phyloP scores from a whole-genome alignment of 495 filamentous ascomycete genomes.

The Penicillium samsonianum region DNA sequence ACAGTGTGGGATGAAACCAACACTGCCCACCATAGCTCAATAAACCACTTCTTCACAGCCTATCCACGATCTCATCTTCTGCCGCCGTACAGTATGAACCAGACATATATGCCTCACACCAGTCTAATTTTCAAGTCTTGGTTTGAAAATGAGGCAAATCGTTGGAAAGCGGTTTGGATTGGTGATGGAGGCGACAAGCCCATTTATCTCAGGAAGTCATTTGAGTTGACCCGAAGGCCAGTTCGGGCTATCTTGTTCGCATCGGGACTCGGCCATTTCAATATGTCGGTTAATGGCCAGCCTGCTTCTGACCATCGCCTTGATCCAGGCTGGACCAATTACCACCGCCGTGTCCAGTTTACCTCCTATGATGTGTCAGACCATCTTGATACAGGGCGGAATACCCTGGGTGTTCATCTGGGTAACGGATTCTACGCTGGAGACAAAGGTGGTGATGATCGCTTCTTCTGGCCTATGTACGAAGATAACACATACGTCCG shows the following conservation, averaged over 20 bases:
- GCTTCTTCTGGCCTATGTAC: conserved; percentile 39
- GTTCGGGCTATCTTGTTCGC: conserved; percentile 27
- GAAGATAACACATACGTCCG: conserved; percentile 36
- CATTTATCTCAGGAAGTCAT: conserved; percentile 32
- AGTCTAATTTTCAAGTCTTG: conserved; percentile 35
- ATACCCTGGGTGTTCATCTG: conserved; percentile 31
- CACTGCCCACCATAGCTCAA: conserved; percentile 14
- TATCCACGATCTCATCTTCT: conserved; percentile 27
- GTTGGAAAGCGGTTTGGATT: conserved; percentile 37
- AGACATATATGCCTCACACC: conserved; percentile 35
- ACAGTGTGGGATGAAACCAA: conserved; percentile 25
- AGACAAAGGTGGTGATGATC: conserved; percentile 28
- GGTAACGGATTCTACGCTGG: conserved; percentile 36
- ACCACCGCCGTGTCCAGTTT: conserved; percentile 31
- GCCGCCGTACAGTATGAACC: conserved; percentile 36
- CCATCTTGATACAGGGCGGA: conserved; percentile 18
- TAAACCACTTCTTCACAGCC: conserved; percentile 30
- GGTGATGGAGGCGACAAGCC: conserved; percentile 35
- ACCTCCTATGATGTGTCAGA: conserved; percentile 30
- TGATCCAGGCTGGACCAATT: conserved; percentile 37
- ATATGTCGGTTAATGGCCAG: conserved; percentile 28
- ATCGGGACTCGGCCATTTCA: conserved; percentile 34
- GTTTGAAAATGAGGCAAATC: conserved; percentile 31
- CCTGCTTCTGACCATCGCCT: conserved; percentile 29
- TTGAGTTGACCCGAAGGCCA: conserved; percentile 15